These are phyloP conservation scores for Protomyces arabidopsidicola DNA, from an alignment of 1,139 yeast genomes.

Conservation along the genomic window DNA sequence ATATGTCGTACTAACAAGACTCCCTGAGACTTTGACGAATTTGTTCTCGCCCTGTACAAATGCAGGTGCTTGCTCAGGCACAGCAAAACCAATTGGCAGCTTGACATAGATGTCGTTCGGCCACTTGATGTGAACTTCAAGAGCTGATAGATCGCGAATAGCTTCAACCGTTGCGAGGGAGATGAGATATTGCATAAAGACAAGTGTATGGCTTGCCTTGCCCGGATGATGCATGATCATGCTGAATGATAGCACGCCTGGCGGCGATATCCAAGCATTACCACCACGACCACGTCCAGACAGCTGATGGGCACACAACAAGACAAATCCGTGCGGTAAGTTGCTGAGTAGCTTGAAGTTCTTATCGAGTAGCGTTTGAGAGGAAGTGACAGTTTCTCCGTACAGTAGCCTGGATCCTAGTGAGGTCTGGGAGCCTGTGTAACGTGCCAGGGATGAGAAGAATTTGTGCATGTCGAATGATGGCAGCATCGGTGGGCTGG, in stretches of 20 bases:
- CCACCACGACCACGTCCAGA: constrained; percentile 94
- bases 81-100: constrained; percentile 50
- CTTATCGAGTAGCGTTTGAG: constrained; percentile 69
- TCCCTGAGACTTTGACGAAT: constrained; percentile 71
- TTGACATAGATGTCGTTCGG: constrained; percentile 88
- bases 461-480: neutral
- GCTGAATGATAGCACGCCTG: constrained; percentile 83
- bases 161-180: constrained; percentile 82
- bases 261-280: constrained; percentile 91
- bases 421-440: constrained; percentile 35
- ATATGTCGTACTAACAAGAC: constrained; percentile 68
- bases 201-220: constrained; percentile 51
- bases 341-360: constrained; percentile 56
- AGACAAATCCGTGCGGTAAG: constrained; percentile 66
- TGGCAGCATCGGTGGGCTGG: neutral
- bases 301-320: constrained; percentile 55
- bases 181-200: constrained; percentile 79
- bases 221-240: constrained; percentile 49
- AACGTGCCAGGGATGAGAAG: constrained; percentile 4
- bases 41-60: neutral
- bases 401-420: constrained; percentile 65
- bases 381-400: constrained; percentile 87
- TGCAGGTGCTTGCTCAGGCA: constrained; percentile 35
- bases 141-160: constrained; percentile 59
- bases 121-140: constrained; percentile 88